Conservation (phyloP, 345 rosid genomes). For the Aurinia saxatilis region DNA sequence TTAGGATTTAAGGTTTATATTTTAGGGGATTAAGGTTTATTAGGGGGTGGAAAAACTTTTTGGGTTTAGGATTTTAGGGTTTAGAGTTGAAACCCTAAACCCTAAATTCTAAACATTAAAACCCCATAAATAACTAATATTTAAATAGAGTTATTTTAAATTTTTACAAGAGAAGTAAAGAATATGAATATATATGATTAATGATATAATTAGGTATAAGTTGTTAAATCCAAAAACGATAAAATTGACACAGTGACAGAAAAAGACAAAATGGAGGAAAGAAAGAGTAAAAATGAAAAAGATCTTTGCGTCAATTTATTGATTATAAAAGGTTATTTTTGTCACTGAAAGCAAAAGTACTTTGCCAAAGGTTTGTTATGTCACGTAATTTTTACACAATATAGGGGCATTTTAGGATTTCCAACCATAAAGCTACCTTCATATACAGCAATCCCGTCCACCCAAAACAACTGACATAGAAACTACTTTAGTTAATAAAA, state of each 20-base stretch:
- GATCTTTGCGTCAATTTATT: not conserved
- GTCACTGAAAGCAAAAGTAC: conserved; percentile 25
- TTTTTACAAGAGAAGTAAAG: too few relatives aligned
- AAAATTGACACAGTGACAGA: not conserved
- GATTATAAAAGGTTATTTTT: conserved; percentile 23
- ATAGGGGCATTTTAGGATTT: not conserved
- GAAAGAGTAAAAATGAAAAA: not conserved
- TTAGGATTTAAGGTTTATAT: too few relatives aligned
- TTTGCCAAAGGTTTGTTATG: conserved; percentile 16
- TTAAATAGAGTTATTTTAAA: too few relatives aligned
- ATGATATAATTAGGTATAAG: too few relatives aligned
- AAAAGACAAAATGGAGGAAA: conserved; percentile 3
- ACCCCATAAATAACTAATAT: too few relatives aligned
- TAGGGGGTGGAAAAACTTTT: too few relatives aligned
- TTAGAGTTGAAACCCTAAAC: too few relatives aligned
- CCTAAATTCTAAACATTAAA: too few relatives aligned
- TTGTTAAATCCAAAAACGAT: too few relatives aligned
- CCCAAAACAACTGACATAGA: conserved; percentile 27
- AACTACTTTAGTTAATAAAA: conserved; percentile 10
- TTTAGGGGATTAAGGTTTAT: too few relatives aligned
- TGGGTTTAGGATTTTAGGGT: too few relatives aligned
- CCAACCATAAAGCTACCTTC: not conserved
- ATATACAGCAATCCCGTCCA: conserved; percentile 22
- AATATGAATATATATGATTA: too few relatives aligned
- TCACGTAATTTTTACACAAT: conserved; percentile 7